Evolutionary conservation across 2,329 filamentous ascomycete species (phyloP).

Genomic region (Paecilomyces sp.): DNA sequence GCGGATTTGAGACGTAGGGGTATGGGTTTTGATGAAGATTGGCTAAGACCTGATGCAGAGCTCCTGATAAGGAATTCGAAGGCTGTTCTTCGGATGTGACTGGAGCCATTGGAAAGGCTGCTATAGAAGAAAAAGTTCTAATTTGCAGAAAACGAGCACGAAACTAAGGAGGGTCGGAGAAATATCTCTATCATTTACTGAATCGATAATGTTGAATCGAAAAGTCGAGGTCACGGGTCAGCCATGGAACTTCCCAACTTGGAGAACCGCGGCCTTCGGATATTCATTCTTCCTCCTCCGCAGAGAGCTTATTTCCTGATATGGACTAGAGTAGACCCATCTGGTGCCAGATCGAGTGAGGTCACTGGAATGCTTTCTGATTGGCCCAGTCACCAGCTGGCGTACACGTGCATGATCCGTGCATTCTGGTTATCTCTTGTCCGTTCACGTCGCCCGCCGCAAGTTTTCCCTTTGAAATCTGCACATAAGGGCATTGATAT

Average conservation of each 20-base stretch:
- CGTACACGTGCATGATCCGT: not conserved
- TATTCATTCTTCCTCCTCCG: not conserved
- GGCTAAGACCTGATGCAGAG: conserved; percentile 23
- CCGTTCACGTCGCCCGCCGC: not conserved
- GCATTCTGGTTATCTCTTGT: not conserved
- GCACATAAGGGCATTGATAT: not conserved
- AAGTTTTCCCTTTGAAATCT: not conserved
- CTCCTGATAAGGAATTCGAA: conserved; percentile 12
- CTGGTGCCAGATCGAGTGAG: not conserved
- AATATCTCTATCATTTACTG: not conserved
- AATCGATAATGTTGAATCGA: not conserved
- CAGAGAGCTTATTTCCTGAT: not conserved
- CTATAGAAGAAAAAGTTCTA: not conserved
- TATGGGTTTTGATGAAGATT: conserved; percentile 30
- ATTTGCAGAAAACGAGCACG: not conserved
- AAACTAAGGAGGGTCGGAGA: not conserved
- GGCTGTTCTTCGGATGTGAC: not conserved
- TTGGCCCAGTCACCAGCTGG: not conserved
- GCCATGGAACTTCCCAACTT: not conserved
- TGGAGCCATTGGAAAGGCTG: not conserved
- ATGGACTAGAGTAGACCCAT: not conserved
- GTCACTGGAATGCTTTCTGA: not conserved
- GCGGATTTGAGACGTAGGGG: conserved; percentile 39
- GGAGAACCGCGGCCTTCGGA: not conserved
- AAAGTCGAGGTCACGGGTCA: not conserved